Evolutionary conservation across 1,139 yeast genomes (phyloP).

Genomic region (Wickerhamiella infanticola): DNA sequence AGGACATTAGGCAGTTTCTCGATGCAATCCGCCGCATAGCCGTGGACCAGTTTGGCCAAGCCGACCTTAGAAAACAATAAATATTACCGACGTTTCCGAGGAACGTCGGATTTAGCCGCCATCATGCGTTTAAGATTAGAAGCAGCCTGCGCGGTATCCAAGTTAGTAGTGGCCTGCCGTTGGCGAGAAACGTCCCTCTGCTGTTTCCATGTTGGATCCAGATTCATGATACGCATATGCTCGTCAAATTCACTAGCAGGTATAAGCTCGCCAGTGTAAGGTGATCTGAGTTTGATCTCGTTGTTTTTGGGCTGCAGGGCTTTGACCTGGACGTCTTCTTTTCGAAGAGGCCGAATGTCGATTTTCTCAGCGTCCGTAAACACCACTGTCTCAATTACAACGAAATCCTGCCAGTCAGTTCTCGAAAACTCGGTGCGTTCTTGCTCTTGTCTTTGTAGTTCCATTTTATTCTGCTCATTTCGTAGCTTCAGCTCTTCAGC

Average conservation of each 20-base stretch:
- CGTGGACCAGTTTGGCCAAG: constrained; percentile 3
- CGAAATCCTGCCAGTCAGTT: constrained; percentile 80
- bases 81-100: constrained; percentile 1
- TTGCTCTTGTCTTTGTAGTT: constrained; percentile 23
- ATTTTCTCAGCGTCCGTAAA: constrained; percentile 22
- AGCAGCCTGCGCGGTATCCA: constrained; percentile 55
- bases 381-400: constrained; percentile 50
- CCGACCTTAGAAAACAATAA: constrained; percentile 2
- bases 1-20: not conserved
- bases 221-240: constrained; percentile 53
- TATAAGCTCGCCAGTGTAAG: constrained; percentile 53
- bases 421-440: constrained; percentile 18
- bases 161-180: constrained; percentile 46
- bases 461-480: constrained; percentile 21
- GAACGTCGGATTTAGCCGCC: not conserved
- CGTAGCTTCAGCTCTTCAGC: constrained; percentile 13
- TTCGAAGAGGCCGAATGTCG: not conserved
- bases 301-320: constrained; percentile 5
- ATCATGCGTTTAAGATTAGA: constrained; percentile 55
- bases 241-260: constrained; percentile 59
- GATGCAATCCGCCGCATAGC: constrained; percentile 1
- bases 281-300: constrained; percentile 45
- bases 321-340: not conserved
- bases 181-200: constrained; percentile 48
- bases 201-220: constrained; percentile 67